Evolutionary conservation across 2,329 filamentous ascomycete genomes (phyloP).

Genomic region (Curvularia eragrostidis): DNA sequence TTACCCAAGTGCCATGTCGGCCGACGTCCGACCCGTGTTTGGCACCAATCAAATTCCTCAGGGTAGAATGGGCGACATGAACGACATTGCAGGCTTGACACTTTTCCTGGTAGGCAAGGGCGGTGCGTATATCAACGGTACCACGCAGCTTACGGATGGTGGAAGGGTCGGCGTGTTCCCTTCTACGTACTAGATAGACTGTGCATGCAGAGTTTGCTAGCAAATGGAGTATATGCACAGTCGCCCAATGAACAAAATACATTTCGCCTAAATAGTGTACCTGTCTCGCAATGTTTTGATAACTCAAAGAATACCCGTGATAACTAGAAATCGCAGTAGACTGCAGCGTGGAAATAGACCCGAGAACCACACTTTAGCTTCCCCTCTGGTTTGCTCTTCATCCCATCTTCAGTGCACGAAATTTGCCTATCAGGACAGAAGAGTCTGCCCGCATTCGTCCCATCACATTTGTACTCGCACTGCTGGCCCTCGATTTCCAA

Average conservation of each 20-base stretch:
- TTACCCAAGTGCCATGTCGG: slow-evolving; percentile 56
- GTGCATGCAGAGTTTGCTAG: neutral
- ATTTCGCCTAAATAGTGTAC: neutral
- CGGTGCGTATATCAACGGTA: slow-evolving; percentile 63
- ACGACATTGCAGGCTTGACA: slow-evolving; percentile 59
- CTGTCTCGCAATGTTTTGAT: neutral
- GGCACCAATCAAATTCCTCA: slow-evolving; percentile 47
- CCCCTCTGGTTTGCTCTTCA: no score
- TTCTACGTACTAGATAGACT: slow-evolving; percentile 37
- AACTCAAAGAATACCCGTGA: no score
- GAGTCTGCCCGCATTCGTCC: no score
- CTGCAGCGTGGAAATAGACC: no score
- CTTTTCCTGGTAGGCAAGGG: slow-evolving; percentile 60
- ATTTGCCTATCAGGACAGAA: no score
- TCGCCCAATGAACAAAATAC: neutral
- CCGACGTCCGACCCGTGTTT: slow-evolving; percentile 35
- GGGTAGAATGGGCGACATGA: slow-evolving; percentile 50
- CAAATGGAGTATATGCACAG: neutral
- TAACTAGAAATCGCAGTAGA: no score
- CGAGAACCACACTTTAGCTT: no score
- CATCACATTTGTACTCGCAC: no score
- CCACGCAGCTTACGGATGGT: slow-evolving; percentile 57
- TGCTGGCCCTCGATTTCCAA: no score
- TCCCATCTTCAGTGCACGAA: no score
- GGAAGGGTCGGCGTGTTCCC: slow-evolving; percentile 50